Evolutionary conservation across 352 stramenopile genomes (phyloP), one percentile per base, ranked within the genome.

Genomic region (Pythium dissotocum): DNA sequence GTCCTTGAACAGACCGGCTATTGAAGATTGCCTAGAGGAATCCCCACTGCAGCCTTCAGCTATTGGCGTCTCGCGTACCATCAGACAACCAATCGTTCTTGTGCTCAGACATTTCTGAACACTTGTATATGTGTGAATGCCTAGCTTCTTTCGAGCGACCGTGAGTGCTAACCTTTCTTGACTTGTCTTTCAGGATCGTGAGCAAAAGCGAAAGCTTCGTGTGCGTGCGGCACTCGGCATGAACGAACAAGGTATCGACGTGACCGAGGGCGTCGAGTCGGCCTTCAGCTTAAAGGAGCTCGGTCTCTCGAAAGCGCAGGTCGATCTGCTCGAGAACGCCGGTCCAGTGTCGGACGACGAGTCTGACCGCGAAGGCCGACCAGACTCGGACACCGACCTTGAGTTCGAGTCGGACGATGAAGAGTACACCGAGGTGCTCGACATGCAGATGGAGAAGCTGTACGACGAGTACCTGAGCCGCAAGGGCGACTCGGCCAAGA

Each of bases 1-100:
- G 86, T 95, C 88, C 84, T 96, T 96, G 88, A 96, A 96, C 88
- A 93, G 88, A 95, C 82, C 82, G 87, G 88, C 87, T 93, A 96
- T 96, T 96, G 88, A 94, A 89, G 14, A 71, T 71, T 87, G 88
- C 87, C 88, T 58, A 96, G 61, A 95, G 14, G 67, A 89, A 73
- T 67, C 58, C 38, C 58, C 65, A 66, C 69, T 92, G 88, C 87
- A 96, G 85, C 88, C 88, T 95, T 94, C 88, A 96, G 88, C 88
- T 96, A 84, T 96, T 93, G 77, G 71, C 75, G 72, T 77, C 77
- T 83, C 83, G 70, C 62, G 78, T 74, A 83, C 78, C 76, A 69
- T 95, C 83, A 80, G 76, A 72, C 77, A 69, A 72, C 80, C 63
- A 91, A 96, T 86, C 88, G 88, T 96, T 96, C 88, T 91, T 96